Evolutionary conservation across 768 basidiomycete species (phyloP), one percentile per base, ranked within the genome.

Genomic region (Coprinopsis marcescibilis): DNA sequence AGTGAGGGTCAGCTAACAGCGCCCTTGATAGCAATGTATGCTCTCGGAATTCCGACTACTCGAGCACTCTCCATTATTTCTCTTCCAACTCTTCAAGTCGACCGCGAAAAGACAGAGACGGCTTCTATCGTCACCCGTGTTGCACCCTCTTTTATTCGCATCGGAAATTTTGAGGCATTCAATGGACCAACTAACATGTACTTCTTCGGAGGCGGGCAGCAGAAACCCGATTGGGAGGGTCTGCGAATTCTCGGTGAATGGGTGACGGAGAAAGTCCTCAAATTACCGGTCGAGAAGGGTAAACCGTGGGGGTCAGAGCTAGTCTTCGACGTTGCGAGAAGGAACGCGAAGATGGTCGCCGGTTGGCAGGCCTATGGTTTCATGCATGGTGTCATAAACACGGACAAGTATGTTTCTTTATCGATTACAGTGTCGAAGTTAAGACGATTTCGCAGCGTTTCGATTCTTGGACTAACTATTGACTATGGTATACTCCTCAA

Each of bases 341-440:
- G 92, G 58, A 98, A 96, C 59, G 94, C 89, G 35, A 71, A 70
- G 60, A 98, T 94, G 88, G 89, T 93, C 0, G 96, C 93, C 8
- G 85, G 76, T 3, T 98, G 96, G 96, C 95, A 98, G 65, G 90
- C 80, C 5, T 88, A 86, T 62, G 91, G 91, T 1, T 93, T 89
- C 61, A 90, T 92, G 90, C 89, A 93, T 58, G 92, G 91, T 0
- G 95, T 99, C 29, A 91, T 99, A 56, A 98, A 98, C 59, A 95
- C 94, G 1, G 95, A 97, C 69, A 96, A 95, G 87, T 86, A 54
- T 48, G 76, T 46, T 24, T 32, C 24, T 10, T n/a, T 14, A 15
- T 34, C 15, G 13, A 13, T 2, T 13, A 6, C 2, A 10, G 8
- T 24, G 17, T 33, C 29, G 11, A 20, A 4, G 5, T 24, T 5